Conservation (phyloP, 257 asterid species). For the Voacanga thouarsii region DNA sequence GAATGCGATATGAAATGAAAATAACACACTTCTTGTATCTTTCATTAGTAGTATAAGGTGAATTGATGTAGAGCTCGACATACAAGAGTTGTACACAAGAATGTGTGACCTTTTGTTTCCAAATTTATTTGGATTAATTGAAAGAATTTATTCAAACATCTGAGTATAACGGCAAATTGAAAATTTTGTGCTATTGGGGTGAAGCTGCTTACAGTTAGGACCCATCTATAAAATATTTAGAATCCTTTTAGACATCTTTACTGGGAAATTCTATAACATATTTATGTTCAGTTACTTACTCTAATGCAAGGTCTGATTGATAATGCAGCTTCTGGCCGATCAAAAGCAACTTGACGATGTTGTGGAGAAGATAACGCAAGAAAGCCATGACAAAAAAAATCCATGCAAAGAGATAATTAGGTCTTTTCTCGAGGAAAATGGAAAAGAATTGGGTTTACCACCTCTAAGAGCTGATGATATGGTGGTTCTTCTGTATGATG, state of each 20-base stretch:
- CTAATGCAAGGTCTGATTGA: neutral
- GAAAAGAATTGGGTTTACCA: constrained; percentile 45
- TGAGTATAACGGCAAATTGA: neutral
- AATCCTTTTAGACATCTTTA: neutral
- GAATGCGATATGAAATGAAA: neutral
- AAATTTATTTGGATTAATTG: neutral
- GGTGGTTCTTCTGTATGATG: constrained; percentile 37
- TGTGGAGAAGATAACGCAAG: constrained; percentile 32
- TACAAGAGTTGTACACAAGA: neutral
- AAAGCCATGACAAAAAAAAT: constrained; percentile 20
- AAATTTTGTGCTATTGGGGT: neutral
- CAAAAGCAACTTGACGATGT: constrained; percentile 30
- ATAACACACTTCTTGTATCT: neutral
- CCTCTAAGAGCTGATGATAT: constrained; percentile 42
- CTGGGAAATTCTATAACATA: neutral
- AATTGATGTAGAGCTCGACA: neutral
- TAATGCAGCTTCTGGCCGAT: constrained; percentile 42
- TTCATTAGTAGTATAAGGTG: neutral
- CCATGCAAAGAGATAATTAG: constrained; percentile 24
- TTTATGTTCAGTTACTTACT: neutral
- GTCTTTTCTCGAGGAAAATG: constrained; percentile 39
- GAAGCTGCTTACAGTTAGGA: neutral
- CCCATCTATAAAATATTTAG: neutral
- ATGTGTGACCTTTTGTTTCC: neutral
- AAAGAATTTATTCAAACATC: neutral